phyloP scores from a whole-genome alignment of 163 green algal genomes.

The Prototheca wickerhamii region DNA sequence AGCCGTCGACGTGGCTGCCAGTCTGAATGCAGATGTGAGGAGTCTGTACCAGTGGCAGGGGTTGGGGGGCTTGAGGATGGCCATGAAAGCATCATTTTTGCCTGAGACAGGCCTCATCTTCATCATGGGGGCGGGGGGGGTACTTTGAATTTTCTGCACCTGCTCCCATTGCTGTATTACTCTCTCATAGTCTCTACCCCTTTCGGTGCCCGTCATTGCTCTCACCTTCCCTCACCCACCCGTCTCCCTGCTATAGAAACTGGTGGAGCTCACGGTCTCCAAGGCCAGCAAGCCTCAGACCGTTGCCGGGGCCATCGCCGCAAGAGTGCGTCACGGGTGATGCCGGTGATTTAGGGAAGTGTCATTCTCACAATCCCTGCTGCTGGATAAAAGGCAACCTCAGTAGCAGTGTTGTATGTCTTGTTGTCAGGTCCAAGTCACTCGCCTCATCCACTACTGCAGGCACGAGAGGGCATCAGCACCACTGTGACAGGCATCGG shows the following conservation, averaged over 20 bases:
- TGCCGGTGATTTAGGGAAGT: too few relatives aligned
- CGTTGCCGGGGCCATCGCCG: slow-evolving; percentile 29
- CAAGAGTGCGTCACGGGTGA: slow-evolving; percentile 14
- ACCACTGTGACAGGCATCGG: slow-evolving; percentile 22
- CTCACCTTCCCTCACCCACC: not conserved
- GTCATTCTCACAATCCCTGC: not conserved
- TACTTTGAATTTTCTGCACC: too few relatives aligned
- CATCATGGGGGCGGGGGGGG: too few relatives aligned
- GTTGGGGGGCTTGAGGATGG: too few relatives aligned
- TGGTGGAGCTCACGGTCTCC: slow-evolving; percentile 18
- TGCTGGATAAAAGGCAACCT: not conserved
- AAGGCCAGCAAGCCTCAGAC: slow-evolving; percentile 22
- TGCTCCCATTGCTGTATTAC: too few relatives aligned
- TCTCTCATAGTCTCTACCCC: too few relatives aligned
- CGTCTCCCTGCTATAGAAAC: not conserved
- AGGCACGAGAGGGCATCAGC: not conserved
- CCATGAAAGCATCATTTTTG: too few relatives aligned
- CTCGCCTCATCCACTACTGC: not conserved
- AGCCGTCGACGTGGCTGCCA: not conserved
- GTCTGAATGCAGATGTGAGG: not conserved
- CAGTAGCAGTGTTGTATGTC: too few relatives aligned
- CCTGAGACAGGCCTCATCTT: too few relatives aligned
- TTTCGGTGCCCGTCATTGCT: not conserved
- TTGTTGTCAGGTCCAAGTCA: not conserved
- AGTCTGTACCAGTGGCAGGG: not conserved